A percentile compares a stretch with the other conserved stretches of the same genome.
These are phyloP conservation scores for Babesia gibsoni DNA, from an alignment of 169 alveolate species.

Conservation along the genomic window DNA sequence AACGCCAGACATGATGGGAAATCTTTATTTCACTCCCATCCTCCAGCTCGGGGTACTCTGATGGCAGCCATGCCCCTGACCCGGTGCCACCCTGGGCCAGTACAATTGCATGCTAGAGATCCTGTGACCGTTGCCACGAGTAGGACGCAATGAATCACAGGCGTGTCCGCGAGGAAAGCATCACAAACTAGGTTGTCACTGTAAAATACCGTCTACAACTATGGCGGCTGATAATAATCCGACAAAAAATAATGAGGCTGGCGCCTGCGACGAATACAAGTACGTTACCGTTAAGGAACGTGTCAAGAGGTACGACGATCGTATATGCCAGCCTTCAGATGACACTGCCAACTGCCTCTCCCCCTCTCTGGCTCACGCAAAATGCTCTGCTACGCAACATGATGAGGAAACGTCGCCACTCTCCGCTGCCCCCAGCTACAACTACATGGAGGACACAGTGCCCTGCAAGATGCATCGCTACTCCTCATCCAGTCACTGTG, in stretches of 20 bases:
- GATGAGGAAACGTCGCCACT: no score
- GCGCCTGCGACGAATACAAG: neutral
- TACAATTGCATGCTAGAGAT: neutral
- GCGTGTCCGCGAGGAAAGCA: no score
- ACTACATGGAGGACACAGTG: neutral
- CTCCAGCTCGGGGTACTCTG: neutral
- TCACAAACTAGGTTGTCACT: no score
- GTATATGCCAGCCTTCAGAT: neutral
- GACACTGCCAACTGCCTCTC: neutral
- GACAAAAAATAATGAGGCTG: neutral
- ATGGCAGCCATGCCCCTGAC: neutral
- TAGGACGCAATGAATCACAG: no score
- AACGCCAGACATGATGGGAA: no score
- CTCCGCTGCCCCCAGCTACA: neutral
- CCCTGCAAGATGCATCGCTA: neutral
- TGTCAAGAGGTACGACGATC: neutral
- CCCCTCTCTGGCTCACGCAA: neutral
- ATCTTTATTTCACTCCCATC: no score
- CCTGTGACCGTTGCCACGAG: no score
- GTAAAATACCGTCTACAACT: no score
- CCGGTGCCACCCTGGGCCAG: neutral
- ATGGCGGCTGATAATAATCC: neutral
- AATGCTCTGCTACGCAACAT: no score
- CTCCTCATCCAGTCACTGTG: neutral
- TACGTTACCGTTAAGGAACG: slow-evolving; percentile 15